Percentiles rank a stretch among this genome's conserved stretches.
Conservation (phyloP, 257 asterid species). For the Handroanthus guayacan region DNA sequence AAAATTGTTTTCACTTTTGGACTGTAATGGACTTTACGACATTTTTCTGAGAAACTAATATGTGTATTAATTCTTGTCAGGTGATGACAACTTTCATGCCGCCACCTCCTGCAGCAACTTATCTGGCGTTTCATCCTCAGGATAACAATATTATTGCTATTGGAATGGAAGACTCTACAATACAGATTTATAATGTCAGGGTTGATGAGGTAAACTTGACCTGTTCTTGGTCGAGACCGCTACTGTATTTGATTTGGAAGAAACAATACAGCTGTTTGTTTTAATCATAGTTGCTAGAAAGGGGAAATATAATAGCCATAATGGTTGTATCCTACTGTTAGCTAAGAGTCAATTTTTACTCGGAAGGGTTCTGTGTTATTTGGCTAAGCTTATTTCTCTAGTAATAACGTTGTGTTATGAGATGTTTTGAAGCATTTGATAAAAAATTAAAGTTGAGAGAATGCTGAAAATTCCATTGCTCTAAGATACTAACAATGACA, state of each 20-base stretch:
- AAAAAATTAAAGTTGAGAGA: background rate
- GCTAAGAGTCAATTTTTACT: background rate
- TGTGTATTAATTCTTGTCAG: constrained; percentile 52
- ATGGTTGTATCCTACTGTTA: constrained; percentile 2
- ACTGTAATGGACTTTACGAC: background rate
- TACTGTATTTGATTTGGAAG: constrained; percentile 6
- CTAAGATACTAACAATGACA: constrained; percentile 5
- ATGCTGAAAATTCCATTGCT: background rate
- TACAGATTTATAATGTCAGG: constrained; percentile 92
- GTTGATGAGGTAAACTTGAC: constrained; percentile 80
- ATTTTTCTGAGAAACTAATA: constrained; percentile 26
- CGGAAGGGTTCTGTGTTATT: background rate
- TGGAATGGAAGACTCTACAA: constrained; percentile 93
- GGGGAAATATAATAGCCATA: background rate
- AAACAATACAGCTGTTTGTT: constrained; percentile 14
- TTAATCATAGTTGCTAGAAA: constrained; percentile 7
- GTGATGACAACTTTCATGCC: constrained; percentile 99
- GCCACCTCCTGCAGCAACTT: constrained; percentile 97
- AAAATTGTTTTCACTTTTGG: constrained; percentile 11
- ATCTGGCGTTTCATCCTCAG: constrained; percentile 95
- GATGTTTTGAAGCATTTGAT: background rate
- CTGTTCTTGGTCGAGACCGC: constrained; percentile 16
- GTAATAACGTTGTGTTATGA: background rate
- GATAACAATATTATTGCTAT: constrained; percentile 92
- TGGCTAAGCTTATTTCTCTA: background rate